phyloP scores from a whole-genome alignment of 2,329 filamentous ascomycete species.

The Cercospora sp. region DNA sequence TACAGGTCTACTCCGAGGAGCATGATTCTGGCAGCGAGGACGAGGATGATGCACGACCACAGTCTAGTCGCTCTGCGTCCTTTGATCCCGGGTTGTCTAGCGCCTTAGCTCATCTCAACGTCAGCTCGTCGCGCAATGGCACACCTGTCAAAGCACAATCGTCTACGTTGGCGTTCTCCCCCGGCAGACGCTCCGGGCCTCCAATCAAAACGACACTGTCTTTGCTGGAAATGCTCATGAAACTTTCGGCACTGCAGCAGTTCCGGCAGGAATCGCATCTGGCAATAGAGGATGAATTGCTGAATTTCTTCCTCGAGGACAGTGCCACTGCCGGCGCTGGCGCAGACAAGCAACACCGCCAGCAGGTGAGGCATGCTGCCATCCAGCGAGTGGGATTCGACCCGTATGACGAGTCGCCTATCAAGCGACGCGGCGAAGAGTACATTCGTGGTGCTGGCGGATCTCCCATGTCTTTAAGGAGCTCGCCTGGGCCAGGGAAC shows the following conservation, averaged over 20 bases:
- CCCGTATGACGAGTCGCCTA: conserved; percentile 69
- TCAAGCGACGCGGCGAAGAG: conserved; percentile 67
- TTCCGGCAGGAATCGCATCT: conserved; percentile 88
- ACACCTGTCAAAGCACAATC: conserved; percentile 25
- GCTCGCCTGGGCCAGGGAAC: conserved; percentile 15
- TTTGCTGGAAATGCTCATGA: conserved; percentile 83
- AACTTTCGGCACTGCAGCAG: conserved; percentile 83
- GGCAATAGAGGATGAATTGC: conserved; percentile 83
- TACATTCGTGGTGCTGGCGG: conserved; percentile 45
- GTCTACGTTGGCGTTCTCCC: conserved; percentile 38
- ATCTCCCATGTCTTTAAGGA: conserved; percentile 13
- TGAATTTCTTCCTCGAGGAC: conserved; percentile 82
- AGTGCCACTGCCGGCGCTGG: conserved; percentile 66
- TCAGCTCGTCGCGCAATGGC: conserved; percentile 33
- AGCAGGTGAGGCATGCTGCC: conserved; percentile 61
- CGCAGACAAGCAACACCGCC: conserved; percentile 61
- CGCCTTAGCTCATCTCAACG: conserved; percentile 51
- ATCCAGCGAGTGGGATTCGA: conserved; percentile 66
- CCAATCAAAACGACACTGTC: conserved; percentile 69
- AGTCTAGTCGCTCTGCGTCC: conserved; percentile 33
- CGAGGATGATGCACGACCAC: conserved; percentile 27
- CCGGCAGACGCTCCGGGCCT: conserved; percentile 21
- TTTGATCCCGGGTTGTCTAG: conserved; percentile 46
- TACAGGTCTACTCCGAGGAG: conserved; percentile 76
- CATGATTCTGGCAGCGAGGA: conserved; percentile 55